A percentile compares a stretch with the other conserved stretches of the same genome.
Evolutionary conservation across 305 asterid genomes (phyloP).

Genomic region (Withania somnifera): DNA sequence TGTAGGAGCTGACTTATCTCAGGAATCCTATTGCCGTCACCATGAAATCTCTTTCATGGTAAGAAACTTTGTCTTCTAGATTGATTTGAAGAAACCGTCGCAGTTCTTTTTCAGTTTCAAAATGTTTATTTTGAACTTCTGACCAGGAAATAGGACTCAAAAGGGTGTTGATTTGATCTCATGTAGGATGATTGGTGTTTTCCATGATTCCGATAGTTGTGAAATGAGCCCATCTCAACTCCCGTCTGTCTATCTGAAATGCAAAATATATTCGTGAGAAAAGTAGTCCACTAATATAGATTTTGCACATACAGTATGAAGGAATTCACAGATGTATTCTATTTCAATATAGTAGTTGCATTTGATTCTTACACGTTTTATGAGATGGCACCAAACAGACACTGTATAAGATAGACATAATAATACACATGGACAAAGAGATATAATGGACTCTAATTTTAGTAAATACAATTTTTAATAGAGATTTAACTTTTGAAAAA

Average conservation of each 20-base stretch:
- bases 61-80: no score
- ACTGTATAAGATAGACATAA: background rate
- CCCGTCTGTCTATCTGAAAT: background rate
- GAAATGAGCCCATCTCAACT: background rate
- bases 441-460: background rate
- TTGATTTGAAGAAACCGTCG: background rate
- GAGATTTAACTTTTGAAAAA: background rate
- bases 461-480: background rate
- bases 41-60: conserved; percentile 68
- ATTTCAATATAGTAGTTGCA: background rate
- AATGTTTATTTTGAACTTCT: background rate
- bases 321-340: background rate
- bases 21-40: conserved; percentile 54
- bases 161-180: background rate
- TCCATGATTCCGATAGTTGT: background rate
- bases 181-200: background rate
- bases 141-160: background rate
- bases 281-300: no score
- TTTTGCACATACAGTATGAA: background rate
- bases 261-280: background rate
- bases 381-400: background rate
- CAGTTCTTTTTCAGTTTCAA: background rate
- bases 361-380: background rate
- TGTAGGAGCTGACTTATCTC: conserved; percentile 42
- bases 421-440: background rate